A percentile compares a stretch with the other conserved stretches of the same genome.
These are phyloP conservation scores for Moesziomyces globuligerus DNA, from an alignment of 1,284 basidiomycete species.

Conservation along the genomic window DNA sequence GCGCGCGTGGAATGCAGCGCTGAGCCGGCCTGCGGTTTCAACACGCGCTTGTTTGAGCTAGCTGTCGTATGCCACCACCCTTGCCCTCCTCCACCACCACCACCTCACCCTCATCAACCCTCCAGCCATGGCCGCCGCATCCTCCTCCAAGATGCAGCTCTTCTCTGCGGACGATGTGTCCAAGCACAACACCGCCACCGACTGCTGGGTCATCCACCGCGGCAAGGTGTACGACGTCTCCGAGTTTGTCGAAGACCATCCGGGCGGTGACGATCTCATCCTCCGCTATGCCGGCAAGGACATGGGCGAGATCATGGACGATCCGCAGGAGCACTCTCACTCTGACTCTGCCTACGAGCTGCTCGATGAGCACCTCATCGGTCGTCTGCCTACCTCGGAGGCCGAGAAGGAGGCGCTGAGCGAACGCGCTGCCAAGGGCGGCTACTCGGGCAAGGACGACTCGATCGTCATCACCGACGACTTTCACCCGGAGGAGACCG, in stretches of 20 bases:
- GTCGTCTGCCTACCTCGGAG: constrained; percentile 44
- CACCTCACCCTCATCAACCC: background rate
- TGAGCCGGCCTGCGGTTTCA: background rate
- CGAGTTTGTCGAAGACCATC: constrained; percentile 70
- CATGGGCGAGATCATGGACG: constrained; percentile 82
- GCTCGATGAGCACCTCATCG: constrained; percentile 77
- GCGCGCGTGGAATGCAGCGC: background rate
- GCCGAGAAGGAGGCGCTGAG: constrained; percentile 40
- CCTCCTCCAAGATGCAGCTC: constrained; percentile 46
- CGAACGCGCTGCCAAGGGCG: constrained; percentile 36
- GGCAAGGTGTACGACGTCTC: constrained; percentile 71
- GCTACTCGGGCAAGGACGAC: constrained; percentile 58
- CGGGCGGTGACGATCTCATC: constrained; percentile 71
- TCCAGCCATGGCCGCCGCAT: constrained; percentile 18
- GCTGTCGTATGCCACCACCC: background rate
- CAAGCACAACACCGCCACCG: constrained; percentile 73
- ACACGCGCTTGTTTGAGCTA: background rate
- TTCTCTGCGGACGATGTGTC: constrained; percentile 49
- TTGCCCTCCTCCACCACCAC: constrained; percentile 1
- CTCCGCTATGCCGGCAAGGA: constrained; percentile 82
- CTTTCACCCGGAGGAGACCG: constrained; percentile 63
- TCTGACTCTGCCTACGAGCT: constrained; percentile 91
- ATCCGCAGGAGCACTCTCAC: constrained; percentile 88
- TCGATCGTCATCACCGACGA: constrained; percentile 75
- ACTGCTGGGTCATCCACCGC: constrained; percentile 71